Evolutionary conservation across 371 early-diverging fungal genomes (phyloP), one percentile per base, ranked within the genome.

Genomic region (Mortierella sp.): DNA sequence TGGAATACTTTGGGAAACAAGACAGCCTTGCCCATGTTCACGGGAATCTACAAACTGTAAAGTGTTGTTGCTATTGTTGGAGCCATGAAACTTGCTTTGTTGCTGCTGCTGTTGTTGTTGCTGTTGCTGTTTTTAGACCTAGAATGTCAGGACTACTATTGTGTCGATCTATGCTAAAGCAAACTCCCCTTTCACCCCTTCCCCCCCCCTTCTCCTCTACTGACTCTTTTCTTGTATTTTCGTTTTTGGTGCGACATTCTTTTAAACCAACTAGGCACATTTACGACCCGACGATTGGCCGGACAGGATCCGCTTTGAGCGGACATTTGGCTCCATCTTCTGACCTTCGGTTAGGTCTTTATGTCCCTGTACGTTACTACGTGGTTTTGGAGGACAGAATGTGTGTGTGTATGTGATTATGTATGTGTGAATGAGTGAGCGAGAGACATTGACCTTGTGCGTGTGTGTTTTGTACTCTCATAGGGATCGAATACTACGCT

Each of bases 341-440:
- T 44, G 62, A 57, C 11, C 72, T 71, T 56, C 65, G 51, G 6
- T 65, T 71, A n/a, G 66, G 71, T n/a, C 66, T 71, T 15, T 66
- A 58, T 23, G n/a, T 51, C 16, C 66, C 66, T 25, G 59, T 66
- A 59, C 26, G 58, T 48, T 3, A 7, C 50, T 21, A 48, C 25
- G 50, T 44, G 51, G 45, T 48, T 18, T 7, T 30, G 45, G 6
- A 44, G 48, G 44, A 57, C 46, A 45, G 64, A 64, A 4, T 28
- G 64, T 56, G 57, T 30, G 62, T 29, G 4, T 21, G 37, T 52
- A 4, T 58, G 58, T 57, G 45, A 16, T 12, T 57, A 15, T 28
- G 50, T n/a, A n/a, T n/a, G n/a, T n/a, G n/a, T n/a, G n/a, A n/a
- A n/a, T n/a, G n/a, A n/a, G n/a, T n/a, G n/a, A n/a, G n/a, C n/a